phyloP scores from a whole-genome alignment of 2,329 filamentous ascomycete species.

The Raffaelea ambrosiae region DNA sequence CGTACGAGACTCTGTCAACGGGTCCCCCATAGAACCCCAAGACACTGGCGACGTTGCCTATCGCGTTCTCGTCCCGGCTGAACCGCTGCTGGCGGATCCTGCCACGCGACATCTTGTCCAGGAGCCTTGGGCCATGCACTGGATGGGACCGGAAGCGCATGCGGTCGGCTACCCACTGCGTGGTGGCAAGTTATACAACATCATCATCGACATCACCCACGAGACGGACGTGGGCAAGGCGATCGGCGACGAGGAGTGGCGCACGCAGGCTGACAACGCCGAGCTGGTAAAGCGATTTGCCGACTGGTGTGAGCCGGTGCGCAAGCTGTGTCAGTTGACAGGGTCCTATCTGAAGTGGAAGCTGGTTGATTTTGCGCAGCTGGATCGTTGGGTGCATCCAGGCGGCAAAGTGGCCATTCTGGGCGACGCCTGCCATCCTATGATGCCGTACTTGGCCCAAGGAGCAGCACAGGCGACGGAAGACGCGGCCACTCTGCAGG shows the following conservation, averaged over 20 bases:
- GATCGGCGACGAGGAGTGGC: too few species aligned
- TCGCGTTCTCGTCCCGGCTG: conserved; percentile 20
- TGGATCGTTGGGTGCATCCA: too few species aligned
- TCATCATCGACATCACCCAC: conserved; percentile 19
- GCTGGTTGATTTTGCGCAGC: too few species aligned
- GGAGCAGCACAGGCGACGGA: too few species aligned
- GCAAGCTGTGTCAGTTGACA: conserved; percentile 24
- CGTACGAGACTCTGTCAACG: conserved; percentile 16
- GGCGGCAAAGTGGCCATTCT: too few species aligned
- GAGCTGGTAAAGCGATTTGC: conserved; percentile 25
- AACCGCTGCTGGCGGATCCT: conserved; percentile 20
- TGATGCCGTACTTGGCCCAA: too few species aligned
- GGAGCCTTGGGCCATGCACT: conserved; percentile 19
- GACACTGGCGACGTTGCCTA: conserved; percentile 26
- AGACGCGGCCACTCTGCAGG: too few species aligned
- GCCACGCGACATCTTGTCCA: conserved; percentile 17
- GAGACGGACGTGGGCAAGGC: conserved; percentile 5
- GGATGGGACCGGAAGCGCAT: conserved; percentile 24
- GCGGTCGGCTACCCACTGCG: conserved; percentile 22
- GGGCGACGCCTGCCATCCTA: too few species aligned
- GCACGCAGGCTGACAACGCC: conserved; percentile 21
- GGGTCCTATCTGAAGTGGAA: conserved; percentile 36
- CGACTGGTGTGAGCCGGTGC: conserved; percentile 25
- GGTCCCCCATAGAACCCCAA: conserved; percentile 14
- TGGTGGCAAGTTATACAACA: conserved; percentile 21